phyloP scores from a whole-genome alignment of 345 rosid genomes.

The Aquilaria malaccensis region DNA sequence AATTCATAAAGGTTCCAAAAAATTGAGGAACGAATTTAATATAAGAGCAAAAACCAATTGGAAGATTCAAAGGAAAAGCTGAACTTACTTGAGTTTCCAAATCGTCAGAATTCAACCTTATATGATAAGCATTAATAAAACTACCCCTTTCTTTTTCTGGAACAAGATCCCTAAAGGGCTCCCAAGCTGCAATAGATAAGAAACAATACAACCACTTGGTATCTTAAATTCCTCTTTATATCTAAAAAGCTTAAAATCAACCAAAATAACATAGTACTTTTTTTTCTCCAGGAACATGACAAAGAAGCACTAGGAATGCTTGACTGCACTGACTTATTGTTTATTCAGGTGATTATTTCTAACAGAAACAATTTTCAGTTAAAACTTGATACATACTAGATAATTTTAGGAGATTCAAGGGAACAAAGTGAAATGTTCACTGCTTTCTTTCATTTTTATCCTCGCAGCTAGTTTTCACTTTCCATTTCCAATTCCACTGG shows the following conservation, averaged over 20 bases:
- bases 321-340: too few species aligned
- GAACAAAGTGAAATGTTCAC: too few species aligned
- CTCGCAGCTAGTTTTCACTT: too few species aligned
- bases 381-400: too few species aligned
- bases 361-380: too few species aligned
- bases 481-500: neutral
- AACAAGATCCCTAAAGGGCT: constrained; percentile 84
- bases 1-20: neutral
- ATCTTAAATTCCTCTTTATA: neutral
- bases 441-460: too few species aligned
- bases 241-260: neutral
- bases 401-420: too few species aligned
- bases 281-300: too few species aligned
- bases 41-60: constrained; percentile 1
- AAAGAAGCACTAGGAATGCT: too few species aligned
- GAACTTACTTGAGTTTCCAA: constrained; percentile 73
- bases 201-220: constrained; percentile 5
- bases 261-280: too few species aligned
- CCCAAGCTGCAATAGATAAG: constrained; percentile 64
- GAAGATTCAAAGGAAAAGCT: constrained; percentile 7
- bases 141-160: constrained; percentile 76
- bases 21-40: too few species aligned
- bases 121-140: constrained; percentile 66
- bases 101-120: constrained; percentile 69
- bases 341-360: too few species aligned